A percentile compares a stretch with the other conserved stretches of the same genome.
Evolutionary conservation across 257 asterid species (phyloP).

Genomic region (Henckelia pumila): DNA sequence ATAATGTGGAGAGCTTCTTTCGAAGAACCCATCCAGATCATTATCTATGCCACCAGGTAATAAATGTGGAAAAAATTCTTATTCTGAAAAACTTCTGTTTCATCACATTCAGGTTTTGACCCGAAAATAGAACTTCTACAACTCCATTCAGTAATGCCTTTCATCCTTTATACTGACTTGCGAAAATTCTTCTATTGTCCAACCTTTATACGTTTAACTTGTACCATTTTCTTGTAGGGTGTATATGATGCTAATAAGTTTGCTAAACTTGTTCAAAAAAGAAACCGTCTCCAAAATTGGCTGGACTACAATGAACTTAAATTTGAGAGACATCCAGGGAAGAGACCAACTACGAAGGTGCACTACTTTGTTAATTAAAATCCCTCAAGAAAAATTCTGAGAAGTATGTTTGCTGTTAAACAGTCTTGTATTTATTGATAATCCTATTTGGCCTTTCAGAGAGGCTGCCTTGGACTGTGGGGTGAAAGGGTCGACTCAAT

Average conservation of each 20-base stretch:
- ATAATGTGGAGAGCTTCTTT: conserved; percentile 69
- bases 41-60: conserved; percentile 95
- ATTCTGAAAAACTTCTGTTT: neutral
- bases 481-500: conserved; percentile 80
- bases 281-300: conserved; percentile 88
- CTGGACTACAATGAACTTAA: conserved; percentile 87
- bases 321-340: conserved; percentile 82
- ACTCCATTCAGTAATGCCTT: neutral
- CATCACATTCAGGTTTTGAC: neutral
- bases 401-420: neutral
- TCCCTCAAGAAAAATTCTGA: neutral
- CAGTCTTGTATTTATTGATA: neutral
- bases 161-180: conserved; percentile 13
- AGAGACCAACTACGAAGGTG: conserved; percentile 83
- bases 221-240: conserved; percentile 44
- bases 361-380: conserved; percentile 5
- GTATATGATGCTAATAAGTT: conserved; percentile 89
- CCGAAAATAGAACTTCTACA: neutral
- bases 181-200: neutral
- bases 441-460: conserved; percentile 43
- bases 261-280: conserved; percentile 59
- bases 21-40: conserved; percentile 79
- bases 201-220: conserved; percentile 25
- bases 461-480: conserved; percentile 79
- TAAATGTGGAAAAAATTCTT: neutral